Conservation (phyloP, 306 rosid genomes). For the Vigna angularis region DNA sequence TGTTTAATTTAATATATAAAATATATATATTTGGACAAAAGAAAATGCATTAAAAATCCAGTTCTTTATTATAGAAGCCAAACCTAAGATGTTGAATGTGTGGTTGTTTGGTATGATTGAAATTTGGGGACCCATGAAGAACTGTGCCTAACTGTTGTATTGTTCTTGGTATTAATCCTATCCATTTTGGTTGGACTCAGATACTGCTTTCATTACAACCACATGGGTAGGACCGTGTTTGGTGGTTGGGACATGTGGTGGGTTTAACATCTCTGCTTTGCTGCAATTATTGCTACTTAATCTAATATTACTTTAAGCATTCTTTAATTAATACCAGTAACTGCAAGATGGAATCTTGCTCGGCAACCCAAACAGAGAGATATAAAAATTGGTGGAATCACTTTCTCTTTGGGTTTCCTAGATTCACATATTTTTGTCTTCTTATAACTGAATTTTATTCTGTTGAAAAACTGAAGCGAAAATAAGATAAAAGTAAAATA, state of each 20-base stretch:
- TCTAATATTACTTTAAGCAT: background rate
- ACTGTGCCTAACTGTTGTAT: background rate
- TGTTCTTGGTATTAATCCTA: conserved; percentile 8
- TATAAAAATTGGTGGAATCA: conserved; percentile 7
- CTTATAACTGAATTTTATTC: background rate
- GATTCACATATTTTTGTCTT: background rate
- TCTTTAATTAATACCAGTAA: background rate
- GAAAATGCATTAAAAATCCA: too few relatives aligned
- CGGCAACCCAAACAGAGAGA: background rate
- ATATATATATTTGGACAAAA: too few relatives aligned
- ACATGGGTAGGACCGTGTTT: conserved; percentile 55
- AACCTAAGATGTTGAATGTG: background rate
- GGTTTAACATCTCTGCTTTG: conserved; percentile 24
- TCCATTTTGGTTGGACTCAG: conserved; percentile 38
- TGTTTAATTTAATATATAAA: too few relatives aligned
- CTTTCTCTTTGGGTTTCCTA: background rate
- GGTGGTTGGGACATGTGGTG: conserved; percentile 42
- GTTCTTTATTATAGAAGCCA: background rate
- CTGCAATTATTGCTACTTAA: conserved; percentile 35
- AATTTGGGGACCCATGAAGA: background rate
- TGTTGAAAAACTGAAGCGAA: too few relatives aligned
- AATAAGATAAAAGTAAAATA: too few relatives aligned
- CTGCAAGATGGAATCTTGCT: conserved; percentile 42
- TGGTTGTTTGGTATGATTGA: conserved; percentile 10
- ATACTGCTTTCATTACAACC: background rate